Evolutionary conservation across 768 basidiomycete species (phyloP), one percentile per base, ranked within the genome.

Genomic region (Rossbeevera mucosa): DNA sequence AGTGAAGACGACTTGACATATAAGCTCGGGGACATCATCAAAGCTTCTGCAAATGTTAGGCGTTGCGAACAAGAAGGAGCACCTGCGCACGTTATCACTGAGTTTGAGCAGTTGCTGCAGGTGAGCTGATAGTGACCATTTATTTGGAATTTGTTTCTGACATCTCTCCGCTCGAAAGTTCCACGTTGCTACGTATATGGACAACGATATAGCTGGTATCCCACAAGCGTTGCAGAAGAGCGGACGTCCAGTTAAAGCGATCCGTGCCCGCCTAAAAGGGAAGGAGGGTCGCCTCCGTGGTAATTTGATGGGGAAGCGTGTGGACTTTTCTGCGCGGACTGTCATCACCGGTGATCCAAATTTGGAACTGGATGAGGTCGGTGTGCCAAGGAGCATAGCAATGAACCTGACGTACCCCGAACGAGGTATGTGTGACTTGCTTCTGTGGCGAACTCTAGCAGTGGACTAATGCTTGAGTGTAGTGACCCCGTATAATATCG

Each of bases 321-420:
- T 99, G 50, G 96, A 98, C 64, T 98, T 98, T 70, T 99, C 96
- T 1, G 96, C 96, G 2, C 90, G 96, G 53, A 99, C 95, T 16
- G 96, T 99, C 62, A 99, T 99, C 66, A 98, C 96, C 13, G 96
- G 96, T 67, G 96, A 98, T 71, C 96, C 96, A 5, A 98, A 98
- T 73, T 65, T 99, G 54, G 88, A 94, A 62, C 72, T 98, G 60
- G 96, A 99, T 58, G 88, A 99, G 64, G 96, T 99, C 54, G 96
- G 96, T 40, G 96, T 99, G 1, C 96, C 96, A 8, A 82, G 75
- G 60, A 91, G 84, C 59, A 97, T 99, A 49, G 95, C 94, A 1
- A 95, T 97, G 91, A 98, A 94, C 59, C 69, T 99, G 72, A 99
- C 96, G 2, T 98, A 85, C 71, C 96, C 96, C 0, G 96, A 98